Percentiles rank a stretch among this genome's conserved stretches.
These are phyloP conservation scores for Crassisporium funariophilum DNA, from an alignment of 768 basidiomycete species.

Conservation along the genomic window DNA sequence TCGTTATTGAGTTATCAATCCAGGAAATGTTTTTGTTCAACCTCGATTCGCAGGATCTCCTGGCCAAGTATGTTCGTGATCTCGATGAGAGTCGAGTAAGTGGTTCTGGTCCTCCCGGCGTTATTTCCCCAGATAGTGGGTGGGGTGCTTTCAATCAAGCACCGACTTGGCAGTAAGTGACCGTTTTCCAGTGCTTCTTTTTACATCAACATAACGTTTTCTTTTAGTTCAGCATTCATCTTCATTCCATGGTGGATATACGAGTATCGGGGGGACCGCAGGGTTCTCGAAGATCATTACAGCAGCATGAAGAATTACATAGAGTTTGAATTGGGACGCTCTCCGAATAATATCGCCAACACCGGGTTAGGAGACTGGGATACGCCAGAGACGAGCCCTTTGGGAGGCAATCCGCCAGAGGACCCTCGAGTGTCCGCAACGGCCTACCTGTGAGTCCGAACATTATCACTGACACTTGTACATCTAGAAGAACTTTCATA, in stretches of 20 bases:
- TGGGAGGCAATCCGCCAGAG: slow-evolving; percentile 32
- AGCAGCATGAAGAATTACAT: slow-evolving; percentile 31
- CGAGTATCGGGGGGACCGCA: slow-evolving; percentile 29
- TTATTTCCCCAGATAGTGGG: slow-evolving; percentile 30
- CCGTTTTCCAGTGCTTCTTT: neutral
- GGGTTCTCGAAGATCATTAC: slow-evolving; percentile 27
- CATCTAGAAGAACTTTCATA: too few species aligned
- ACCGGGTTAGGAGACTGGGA: slow-evolving; percentile 39
- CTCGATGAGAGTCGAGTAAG: slow-evolving; percentile 24
- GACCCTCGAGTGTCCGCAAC: slow-evolving; percentile 30
- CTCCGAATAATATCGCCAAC: slow-evolving; percentile 29
- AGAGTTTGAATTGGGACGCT: slow-evolving; percentile 29
- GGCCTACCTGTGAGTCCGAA: slow-evolving; percentile 29
- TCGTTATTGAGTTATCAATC: neutral
- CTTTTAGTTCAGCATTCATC: slow-evolving; percentile 26
- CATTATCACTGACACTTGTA: too few species aligned
- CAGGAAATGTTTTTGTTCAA: slow-evolving; percentile 33
- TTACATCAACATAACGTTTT: neutral
- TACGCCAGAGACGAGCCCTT: slow-evolving; percentile 47
- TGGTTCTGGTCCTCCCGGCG: slow-evolving; percentile 27
- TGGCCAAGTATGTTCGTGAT: slow-evolving; percentile 30
- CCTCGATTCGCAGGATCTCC: slow-evolving; percentile 26
- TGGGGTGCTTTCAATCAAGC: slow-evolving; percentile 34
- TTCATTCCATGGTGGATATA: slow-evolving; percentile 33
- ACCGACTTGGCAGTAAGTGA: slow-evolving; percentile 34